Percentiles rank a stretch among this genome's conserved stretches.
Evolutionary conservation across 164 flowering plant genomes (phyloP).

Genomic region (Kingdonia uniflora): DNA sequence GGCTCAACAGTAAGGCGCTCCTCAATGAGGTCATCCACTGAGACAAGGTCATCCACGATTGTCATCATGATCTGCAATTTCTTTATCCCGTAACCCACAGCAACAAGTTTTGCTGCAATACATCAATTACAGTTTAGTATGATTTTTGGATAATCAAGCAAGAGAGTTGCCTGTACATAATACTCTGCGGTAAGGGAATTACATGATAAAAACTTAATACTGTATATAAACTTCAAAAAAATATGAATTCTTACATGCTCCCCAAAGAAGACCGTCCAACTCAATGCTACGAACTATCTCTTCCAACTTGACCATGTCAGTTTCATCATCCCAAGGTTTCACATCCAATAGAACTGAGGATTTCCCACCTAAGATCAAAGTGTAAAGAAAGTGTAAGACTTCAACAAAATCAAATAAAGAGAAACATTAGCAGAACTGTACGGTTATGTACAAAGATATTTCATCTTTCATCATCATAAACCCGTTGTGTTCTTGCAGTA

Average conservation of each 20-base stretch:
- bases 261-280: slow-evolving; percentile 75
- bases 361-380: slow-evolving; percentile 58
- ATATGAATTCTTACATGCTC: slow-evolving; percentile 23
- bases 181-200: too few species aligned
- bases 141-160: neutral
- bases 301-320: slow-evolving; percentile 95
- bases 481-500: too few species aligned
- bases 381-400: neutral
- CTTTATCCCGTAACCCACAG: slow-evolving; percentile 97
- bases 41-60: slow-evolving; percentile 86
- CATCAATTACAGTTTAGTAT: neutral
- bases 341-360: slow-evolving; percentile 92
- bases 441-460: neutral
- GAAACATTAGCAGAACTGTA: neutral
- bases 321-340: slow-evolving; percentile 99
- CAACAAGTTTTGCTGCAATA: slow-evolving; percentile 62
- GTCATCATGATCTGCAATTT: slow-evolving; percentile 84
- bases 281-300: slow-evolving; percentile 72
- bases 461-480: neutral
- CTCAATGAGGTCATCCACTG: slow-evolving; percentile 75
- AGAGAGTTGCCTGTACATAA: too few species aligned
- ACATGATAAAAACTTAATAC: too few species aligned
- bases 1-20: slow-evolving; percentile 76
- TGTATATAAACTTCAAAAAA: too few species aligned
- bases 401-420: too few species aligned